Evolutionary conservation across 106 monocot species (phyloP).

Genomic region (Alisma plantagoaquatica): DNA sequence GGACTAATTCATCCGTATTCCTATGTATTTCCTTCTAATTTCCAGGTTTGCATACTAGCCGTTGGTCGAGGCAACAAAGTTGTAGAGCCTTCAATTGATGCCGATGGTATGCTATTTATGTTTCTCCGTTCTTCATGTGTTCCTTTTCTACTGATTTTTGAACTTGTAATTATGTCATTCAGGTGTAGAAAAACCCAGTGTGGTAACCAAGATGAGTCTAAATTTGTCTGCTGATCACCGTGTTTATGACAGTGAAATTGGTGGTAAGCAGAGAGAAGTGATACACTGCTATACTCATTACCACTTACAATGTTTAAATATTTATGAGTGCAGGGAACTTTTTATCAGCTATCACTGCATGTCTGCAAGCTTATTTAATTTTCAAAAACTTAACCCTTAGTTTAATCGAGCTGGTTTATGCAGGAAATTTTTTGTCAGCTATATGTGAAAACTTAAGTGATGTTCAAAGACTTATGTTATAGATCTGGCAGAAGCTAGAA

Average conservation of each 20-base stretch:
- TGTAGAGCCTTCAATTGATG: constrained; percentile 48
- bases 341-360: no score
- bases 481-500: constrained; percentile 6
- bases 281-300: neutral
- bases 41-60: constrained; percentile 89
- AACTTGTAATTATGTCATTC: neutral
- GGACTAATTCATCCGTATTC: no score
- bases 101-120: constrained; percentile 50
- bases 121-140: neutral
- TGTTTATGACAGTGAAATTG: constrained; percentile 56
- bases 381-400: neutral
- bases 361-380: neutral
- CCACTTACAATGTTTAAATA: no score
- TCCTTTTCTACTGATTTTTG: neutral
- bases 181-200: constrained; percentile 70
- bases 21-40: no score
- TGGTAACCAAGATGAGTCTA: constrained; percentile 83
- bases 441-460: constrained; percentile 54
- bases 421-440: constrained; percentile 79
- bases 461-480: constrained; percentile 67
- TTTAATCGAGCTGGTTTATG: neutral
- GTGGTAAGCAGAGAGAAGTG: constrained; percentile 26
- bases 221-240: constrained; percentile 92
- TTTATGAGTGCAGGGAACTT: no score
- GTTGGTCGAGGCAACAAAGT: constrained; percentile 80